These are phyloP conservation scores for Fomitopsis serialis DNA, from an alignment of 768 basidiomycete genomes.

Conservation along the genomic window DNA sequence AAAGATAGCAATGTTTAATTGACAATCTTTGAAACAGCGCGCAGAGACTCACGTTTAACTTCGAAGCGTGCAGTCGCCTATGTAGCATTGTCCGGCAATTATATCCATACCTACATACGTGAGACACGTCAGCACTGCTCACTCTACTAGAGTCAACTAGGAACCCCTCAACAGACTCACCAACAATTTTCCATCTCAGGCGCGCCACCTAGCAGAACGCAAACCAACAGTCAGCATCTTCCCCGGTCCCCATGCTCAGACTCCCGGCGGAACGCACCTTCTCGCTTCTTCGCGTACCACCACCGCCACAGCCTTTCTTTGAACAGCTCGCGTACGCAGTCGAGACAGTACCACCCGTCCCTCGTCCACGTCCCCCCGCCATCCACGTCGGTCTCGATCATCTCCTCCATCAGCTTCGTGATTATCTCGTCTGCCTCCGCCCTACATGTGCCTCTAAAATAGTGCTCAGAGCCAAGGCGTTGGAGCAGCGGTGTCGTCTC, in stretches of 20 bases:
- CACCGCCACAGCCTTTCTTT: conserved; percentile 15
- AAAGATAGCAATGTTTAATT: too few species aligned
- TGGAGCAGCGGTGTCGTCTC: conserved; percentile 6
- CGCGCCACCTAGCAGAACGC: conserved; percentile 11
- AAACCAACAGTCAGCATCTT: background rate
- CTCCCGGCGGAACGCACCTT: background rate
- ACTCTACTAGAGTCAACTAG: background rate
- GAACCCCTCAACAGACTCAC: conserved; percentile 11
- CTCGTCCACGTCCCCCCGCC: conserved; percentile 12
- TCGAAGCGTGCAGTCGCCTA: conserved; percentile 19
- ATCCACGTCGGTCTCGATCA: conserved; percentile 5
- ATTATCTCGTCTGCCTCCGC: background rate
- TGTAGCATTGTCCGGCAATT: conserved; percentile 30
- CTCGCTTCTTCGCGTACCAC: conserved; percentile 6
- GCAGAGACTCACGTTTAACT: conserved; percentile 24
- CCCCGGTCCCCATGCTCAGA: background rate
- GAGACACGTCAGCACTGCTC: background rate
- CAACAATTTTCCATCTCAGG: conserved; percentile 26
- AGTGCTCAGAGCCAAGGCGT: background rate
- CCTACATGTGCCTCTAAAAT: background rate
- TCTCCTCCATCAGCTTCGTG: background rate
- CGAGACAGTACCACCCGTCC: conserved; percentile 22
- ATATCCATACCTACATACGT: conserved; percentile 26
- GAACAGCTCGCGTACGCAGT: conserved; percentile 15
- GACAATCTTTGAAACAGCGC: too few species aligned